Conservation (phyloP, 2,329 filamentous ascomycete species). For the Boeremia lycopersici region DNA sequence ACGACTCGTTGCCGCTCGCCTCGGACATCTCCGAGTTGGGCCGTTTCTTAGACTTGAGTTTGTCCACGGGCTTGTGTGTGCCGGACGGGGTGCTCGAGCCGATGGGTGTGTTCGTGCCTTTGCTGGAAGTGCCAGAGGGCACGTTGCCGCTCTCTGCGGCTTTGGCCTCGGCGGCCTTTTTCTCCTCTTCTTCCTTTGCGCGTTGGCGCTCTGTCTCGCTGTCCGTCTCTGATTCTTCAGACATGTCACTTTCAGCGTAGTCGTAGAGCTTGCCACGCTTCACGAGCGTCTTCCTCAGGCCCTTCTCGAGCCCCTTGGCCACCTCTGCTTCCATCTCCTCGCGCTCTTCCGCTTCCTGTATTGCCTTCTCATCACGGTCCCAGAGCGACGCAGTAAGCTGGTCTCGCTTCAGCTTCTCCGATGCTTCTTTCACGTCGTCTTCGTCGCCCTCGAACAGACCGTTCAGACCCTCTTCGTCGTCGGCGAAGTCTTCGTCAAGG, state of each 20-base stretch:
- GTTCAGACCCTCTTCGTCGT: conserved; percentile 71
- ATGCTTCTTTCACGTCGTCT: conserved; percentile 67
- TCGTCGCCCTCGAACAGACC: conserved; percentile 51
- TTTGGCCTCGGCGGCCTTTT: conserved; percentile 54
- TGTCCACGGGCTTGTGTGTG: conserved; percentile 57
- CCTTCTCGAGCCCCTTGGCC: conserved; percentile 74
- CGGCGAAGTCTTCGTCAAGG: conserved; percentile 75
- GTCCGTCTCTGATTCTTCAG: conserved; percentile 51
- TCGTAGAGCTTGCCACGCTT: conserved; percentile 86
- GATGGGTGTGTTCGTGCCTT: conserved; percentile 70
- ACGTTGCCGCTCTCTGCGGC: conserved; percentile 54
- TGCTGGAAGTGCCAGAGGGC: conserved; percentile 65
- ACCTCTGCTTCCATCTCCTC: conserved; percentile 72
- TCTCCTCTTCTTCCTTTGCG: conserved; percentile 60
- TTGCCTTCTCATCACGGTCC: conserved; percentile 60
- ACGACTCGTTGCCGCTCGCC: conserved; percentile 88
- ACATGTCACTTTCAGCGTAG: conserved; percentile 77
- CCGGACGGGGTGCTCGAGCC: conserved; percentile 50
- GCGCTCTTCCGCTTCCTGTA: conserved; percentile 70
- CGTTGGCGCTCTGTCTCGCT: conserved; percentile 69
- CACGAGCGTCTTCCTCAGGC: conserved; percentile 77
- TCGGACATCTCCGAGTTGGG: conserved; percentile 87
- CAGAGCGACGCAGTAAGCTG: conserved; percentile 90
- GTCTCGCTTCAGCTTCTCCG: conserved; percentile 71
- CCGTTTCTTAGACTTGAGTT: conserved; percentile 71